phyloP scores from a whole-genome alignment of 1,284 basidiomycete genomes.

The Puccinia novopanici region DNA sequence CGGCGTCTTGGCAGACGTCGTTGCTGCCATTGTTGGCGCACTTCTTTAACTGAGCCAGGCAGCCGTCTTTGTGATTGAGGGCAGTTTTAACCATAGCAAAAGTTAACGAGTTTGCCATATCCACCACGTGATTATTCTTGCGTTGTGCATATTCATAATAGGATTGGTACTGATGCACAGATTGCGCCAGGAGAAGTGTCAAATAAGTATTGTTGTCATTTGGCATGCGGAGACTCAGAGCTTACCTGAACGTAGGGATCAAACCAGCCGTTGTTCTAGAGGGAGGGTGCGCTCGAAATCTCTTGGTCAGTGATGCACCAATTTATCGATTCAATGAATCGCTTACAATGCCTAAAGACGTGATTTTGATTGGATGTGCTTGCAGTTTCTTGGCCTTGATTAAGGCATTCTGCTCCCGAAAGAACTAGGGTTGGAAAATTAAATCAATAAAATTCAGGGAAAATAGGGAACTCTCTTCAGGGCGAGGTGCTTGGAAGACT shows the following conservation, averaged over 20 bases:
- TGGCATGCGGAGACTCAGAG: not conserved
- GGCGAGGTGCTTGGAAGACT: not conserved
- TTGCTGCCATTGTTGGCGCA: constrained; percentile 32
- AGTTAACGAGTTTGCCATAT: constrained; percentile 24
- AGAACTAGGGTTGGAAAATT: constrained; percentile 17
- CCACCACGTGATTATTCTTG: constrained; percentile 39
- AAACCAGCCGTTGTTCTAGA: constrained; percentile 51
- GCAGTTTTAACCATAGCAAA: constrained; percentile 21
- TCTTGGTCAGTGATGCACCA: not conserved
- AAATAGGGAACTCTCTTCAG: not conserved
- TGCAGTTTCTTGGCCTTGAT: constrained; percentile 28
- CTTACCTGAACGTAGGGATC: constrained; percentile 43
- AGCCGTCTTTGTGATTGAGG: constrained; percentile 21
- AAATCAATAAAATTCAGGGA: not conserved
- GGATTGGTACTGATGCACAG: constrained; percentile 31
- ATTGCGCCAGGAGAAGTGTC: not conserved
- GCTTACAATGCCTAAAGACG: constrained; percentile 43
- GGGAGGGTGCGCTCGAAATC: not conserved
- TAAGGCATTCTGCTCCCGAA: constrained; percentile 36
- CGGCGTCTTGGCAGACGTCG: constrained; percentile 36
- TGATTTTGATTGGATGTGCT: constrained; percentile 16
- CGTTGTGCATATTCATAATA: constrained; percentile 38
- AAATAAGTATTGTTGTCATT: not conserved
- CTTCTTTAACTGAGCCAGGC: constrained; percentile 26
- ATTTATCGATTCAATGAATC: not conserved